Base-by-base conservation (phyloP, 31 red algal genomes). In the Odonthalia washingtoniensis region DNA sequence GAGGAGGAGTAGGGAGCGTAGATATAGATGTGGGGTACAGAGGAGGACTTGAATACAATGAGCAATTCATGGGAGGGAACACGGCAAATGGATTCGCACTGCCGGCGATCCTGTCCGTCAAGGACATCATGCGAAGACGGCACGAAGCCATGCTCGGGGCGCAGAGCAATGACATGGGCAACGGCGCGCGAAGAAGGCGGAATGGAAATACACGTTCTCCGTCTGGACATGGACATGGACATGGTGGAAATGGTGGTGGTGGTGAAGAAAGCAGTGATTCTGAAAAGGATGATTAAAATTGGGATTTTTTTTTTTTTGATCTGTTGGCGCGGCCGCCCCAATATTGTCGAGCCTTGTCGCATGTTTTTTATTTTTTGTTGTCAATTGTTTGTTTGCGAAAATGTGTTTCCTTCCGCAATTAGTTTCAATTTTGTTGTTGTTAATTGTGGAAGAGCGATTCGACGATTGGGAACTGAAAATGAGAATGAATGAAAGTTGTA, bases 91-190 rank as follows among this genome's bases (percentile, higher is more conserved):
- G 69, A 37, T 90, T 90, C 45, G 79, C 78, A 66, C 53, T 90
- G 65, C 87, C 87, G 70, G 87, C 87, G 3, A 90, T 90, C 45
- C 79, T 90, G 42, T 90, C 87, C 0, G 87, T 83, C 38, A 90
- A 90, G 72, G 87, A 83, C 65, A 90, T 90, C 77, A 76, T 89
- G 64, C 45, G 86, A 42, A 60, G 86, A 67, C 74, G 75, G 65
- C 86, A 76, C 28, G 86, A 78, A 75, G 86, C 86, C 16, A 24
- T 30, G 21, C 40, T 9, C 6, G 76, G 26, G 33, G 68, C 18
- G 40, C 62, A 18, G 34, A 64, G 26, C 30, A 63, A 26, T 14
- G 78, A n/a, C 52, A 61, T 61, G 14, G 52, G 14, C 16, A 24
- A 61, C 52, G 24, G 52, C 52, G 52, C 52, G 52, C n/a, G n/a